phyloP scores from a whole-genome alignment of 2,329 filamentous ascomycete genomes.

The Cercospora citrullina region DNA sequence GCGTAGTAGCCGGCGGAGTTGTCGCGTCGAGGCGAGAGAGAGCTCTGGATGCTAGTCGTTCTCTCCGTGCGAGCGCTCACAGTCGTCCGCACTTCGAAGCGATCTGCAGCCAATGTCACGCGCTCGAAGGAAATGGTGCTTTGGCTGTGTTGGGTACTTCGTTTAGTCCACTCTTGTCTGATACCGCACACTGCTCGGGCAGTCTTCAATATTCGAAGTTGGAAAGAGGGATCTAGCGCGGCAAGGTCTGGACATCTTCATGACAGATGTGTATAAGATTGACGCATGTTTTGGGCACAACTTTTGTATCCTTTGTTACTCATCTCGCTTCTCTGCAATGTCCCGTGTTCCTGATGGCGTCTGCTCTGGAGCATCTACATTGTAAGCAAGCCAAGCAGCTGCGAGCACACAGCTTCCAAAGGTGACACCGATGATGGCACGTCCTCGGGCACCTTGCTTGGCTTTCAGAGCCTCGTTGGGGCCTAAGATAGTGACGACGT shows the following conservation, averaged over 20 bases:
- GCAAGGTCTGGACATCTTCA: background rate
- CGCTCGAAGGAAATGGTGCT: background rate
- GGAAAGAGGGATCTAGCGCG: background rate
- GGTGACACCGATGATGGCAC: constrained; percentile 50
- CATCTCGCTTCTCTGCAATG: background rate
- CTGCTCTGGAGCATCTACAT: constrained; percentile 21
- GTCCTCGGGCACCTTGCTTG: constrained; percentile 50
- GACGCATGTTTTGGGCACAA: background rate
- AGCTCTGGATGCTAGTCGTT: background rate
- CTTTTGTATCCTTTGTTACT: background rate
- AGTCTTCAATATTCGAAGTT: background rate
- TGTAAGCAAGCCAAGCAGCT: constrained; percentile 38
- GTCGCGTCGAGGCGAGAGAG: background rate
- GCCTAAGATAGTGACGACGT: constrained; percentile 82
- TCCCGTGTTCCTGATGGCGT: background rate
- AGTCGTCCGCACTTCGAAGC: background rate
- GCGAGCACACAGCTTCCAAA: constrained; percentile 48
- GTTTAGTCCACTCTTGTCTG: background rate
- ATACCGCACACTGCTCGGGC: background rate
- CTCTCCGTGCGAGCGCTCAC: background rate
- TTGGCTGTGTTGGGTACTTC: background rate
- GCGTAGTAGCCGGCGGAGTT: background rate
- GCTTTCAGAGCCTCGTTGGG: constrained; percentile 49
- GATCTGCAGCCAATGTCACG: background rate
- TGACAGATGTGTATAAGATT: background rate